These are phyloP conservation scores for Candida verbasci DNA, from an alignment of 805 yeast genomes.

Conservation along the genomic window DNA sequence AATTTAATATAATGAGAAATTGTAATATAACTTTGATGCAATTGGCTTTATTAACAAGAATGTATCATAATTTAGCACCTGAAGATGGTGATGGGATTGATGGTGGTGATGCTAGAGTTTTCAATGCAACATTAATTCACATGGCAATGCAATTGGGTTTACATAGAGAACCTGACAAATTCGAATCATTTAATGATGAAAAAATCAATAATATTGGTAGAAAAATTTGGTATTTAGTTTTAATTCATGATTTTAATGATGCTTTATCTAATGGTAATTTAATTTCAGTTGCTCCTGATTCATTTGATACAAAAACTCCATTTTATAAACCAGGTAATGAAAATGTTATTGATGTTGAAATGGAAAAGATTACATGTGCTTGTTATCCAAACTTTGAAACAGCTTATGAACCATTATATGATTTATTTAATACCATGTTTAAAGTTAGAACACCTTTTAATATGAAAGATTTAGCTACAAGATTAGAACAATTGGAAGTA, in stretches of 20 bases:
- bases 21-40: constrained; percentile 51
- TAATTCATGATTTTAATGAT: constrained; percentile 28
- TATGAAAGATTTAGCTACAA: constrained; percentile 16
- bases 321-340: constrained; percentile 29
- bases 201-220: constrained; percentile 46
- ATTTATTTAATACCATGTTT: constrained; percentile 19
- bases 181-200: constrained; percentile 19
- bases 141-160: constrained; percentile 67
- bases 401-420: constrained; percentile 23
- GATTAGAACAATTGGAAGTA: constrained; percentile 33
- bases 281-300: constrained; percentile 21
- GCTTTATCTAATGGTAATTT: constrained; percentile 30
- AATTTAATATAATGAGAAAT: constrained; percentile 29
- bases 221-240: constrained; percentile 50
- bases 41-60: constrained; percentile 47
- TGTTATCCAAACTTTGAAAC: constrained; percentile 22
- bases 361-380: constrained; percentile 32
- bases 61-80: constrained; percentile 46
- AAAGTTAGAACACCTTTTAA: constrained; percentile 16
- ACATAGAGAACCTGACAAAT: constrained; percentile 58
- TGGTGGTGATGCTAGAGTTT: constrained; percentile 55
- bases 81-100: constrained; percentile 56
- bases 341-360: constrained; percentile 30
- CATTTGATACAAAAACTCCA: constrained; percentile 27
- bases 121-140: constrained; percentile 53